Evolutionary conservation across 2,329 filamentous ascomycete species (phyloP), one percentile per base, ranked within the genome.

Genomic region (Penicillium crustosum): DNA sequence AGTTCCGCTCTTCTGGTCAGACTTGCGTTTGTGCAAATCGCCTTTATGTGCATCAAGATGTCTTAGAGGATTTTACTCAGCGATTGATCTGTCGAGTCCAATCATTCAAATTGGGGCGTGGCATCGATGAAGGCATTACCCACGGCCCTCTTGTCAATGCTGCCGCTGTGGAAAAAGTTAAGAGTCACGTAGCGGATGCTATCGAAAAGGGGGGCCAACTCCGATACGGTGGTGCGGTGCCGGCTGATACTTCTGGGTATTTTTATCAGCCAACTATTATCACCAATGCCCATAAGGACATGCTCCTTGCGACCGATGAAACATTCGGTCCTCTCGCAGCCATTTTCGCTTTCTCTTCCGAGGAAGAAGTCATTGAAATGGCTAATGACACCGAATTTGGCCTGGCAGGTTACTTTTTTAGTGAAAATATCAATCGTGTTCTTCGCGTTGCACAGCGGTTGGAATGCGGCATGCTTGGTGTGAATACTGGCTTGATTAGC

Each of bases 1-100:
- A 61, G 27, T 53, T 49, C 25, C 36, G 39, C 27, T 25, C 41
- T 9, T 49, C 50, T 6, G 63, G 65, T 5, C 66, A 68, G 41
- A 57, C 61, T 2, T 68, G 66, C 35, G 52, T 61, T 7, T 56
- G 56, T 4, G 50, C 53, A 3, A 59, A 58, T 8, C 58, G 65
- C 17, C 31, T 67, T 21, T 66, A 59, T 45, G 59, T 67, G 1
- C 64, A 67, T 17, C 19, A 53, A 12, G 35, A 29, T 3, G 44
- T 67, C 8, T 53, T 49, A 3, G 41, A 55, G 19, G 33, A 59
- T 8, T 58, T 53, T 27, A 49, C 36, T 6, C 2, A 13, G 7
- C 33, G 36, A 21, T 27, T 56, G 21, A 35, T 49, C 4, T 4
- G 25, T n/a, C 36, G 21, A 25, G 43, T 49, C 2, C 12, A 31